Evolutionary conservation across 176 grass and related monocot genomes (phyloP), one percentile per base, ranked within the genome.

Genomic region (Dendrocalamus sinicus): DNA sequence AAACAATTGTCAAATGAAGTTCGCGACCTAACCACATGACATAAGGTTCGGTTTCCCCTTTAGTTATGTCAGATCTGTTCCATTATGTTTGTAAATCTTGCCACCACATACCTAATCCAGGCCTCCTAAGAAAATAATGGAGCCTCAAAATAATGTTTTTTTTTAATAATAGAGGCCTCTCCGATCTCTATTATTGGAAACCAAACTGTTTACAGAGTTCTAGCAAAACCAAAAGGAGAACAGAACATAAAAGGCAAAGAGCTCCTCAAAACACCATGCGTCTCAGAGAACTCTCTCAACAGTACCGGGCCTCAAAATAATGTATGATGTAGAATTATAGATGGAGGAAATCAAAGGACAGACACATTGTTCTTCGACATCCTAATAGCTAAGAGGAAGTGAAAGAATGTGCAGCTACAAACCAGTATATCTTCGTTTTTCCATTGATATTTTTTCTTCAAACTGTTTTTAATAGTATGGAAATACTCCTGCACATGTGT

Each of bases 401-500:
- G 10, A 71, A 55, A 19, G 4, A 22, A 26, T 58, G 40, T 63
- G 3, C 23, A 69, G 20, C 32, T 86, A 24, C 22, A 53, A 85
- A 24, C 5, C 5, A 44, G 2, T 9, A 68, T 51, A 53, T 24
- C 48, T 71, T 43, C 41, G 35, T 7, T 75, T 75, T 85, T 52
- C 22, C 41, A 85, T 26, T 63, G 12, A 6, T 23, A 58, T 26
- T 28, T 4, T 75, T 86, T 50, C 54, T 83, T 19, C 22, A 16
- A 63, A 74, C 17, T 73, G 17, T 52, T 53, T 72, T 70, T 32
- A 39, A 44, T 65, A 73, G 57, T 23, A 81, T 37, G 39, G n/a
- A 48, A 67, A 54, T 67, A 37, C 40, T 80, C 77, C 57, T 65
- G 85, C 70, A 87, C 46, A 75, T 75, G 55, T 65, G 72, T 40